Percentiles rank a stretch among this genome's conserved stretches.
Evolutionary conservation across 148 eudicot species (phyloP).

Genomic region (Camellia lanceoleosa): DNA sequence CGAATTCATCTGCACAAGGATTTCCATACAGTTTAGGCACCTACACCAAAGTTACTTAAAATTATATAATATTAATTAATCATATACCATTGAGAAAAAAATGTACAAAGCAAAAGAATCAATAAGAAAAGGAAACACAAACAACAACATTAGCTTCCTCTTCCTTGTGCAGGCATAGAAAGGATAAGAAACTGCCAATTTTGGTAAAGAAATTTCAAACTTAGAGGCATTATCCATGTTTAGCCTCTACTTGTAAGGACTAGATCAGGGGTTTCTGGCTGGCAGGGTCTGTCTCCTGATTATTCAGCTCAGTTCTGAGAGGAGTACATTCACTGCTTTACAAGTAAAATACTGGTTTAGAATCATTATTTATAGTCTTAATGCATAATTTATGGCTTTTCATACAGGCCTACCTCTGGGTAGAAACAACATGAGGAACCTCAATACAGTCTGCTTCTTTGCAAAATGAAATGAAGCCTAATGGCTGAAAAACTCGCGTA

Average conservation of each 20-base stretch:
- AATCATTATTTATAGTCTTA: background rate
- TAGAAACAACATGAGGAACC: background rate
- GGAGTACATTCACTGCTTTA: background rate
- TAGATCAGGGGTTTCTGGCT: background rate
- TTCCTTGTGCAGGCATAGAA: background rate
- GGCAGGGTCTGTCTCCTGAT: background rate
- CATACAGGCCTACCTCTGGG: no score
- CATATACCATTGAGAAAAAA: background rate
- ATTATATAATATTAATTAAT: background rate
- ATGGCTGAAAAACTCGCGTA: background rate
- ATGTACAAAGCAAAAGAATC: background rate
- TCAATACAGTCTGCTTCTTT: background rate
- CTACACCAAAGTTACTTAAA: background rate
- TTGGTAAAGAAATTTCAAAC: background rate
- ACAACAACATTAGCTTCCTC: background rate
- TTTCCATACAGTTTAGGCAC: slow-evolving; percentile 1
- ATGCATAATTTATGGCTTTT: no score
- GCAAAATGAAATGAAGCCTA: background rate
- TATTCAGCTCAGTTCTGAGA: background rate
- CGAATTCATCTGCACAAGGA: slow-evolving; percentile 46
- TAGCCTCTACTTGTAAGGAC: background rate
- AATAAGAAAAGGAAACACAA: background rate
- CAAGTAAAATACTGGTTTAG: background rate
- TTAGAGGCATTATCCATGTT: background rate
- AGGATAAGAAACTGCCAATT: background rate